Base-by-base conservation (phyloP, 2,329 filamentous ascomycete species). In the Trichoderma atrobrunneum region DNA sequence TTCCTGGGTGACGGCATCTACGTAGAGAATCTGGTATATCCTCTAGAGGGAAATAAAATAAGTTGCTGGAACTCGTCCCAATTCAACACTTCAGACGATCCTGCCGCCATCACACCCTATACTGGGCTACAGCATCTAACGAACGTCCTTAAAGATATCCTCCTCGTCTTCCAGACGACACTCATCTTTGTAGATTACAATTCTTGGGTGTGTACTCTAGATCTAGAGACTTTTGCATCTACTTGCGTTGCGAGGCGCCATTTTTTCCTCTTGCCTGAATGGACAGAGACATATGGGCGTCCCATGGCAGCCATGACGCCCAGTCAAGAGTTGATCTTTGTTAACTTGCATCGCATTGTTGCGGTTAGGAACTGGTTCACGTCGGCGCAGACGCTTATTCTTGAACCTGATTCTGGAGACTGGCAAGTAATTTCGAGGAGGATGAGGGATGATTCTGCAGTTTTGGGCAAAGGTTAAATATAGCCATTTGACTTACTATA, bases 231-330 rank as follows among this genome's bases (percentile, higher is more conserved):
- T 5, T 39, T 72, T 24, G 39, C 68, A 7, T 56, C 57, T 24
- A 64, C 68, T 16, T 34, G 28, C 21, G 24, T 63, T 24, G 68
- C 68, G 16, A 63, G 39, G 32, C 68, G 68, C 6, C 60, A 71
- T 24, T 71, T 71, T 30, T 71, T 71, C 43, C 24, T 71, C 24
- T 34, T 71, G 30, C 68, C 68, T 11, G 59, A 71, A 36, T 71
- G 68, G 68, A 63, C 57, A 5, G 56, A 54, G 21, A 32, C 68
- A 10, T 26, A 54, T 11, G 60, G 68, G 11, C n/a, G 26, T n/a
- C 16, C 36, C 21, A 16, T n/a, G 39, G 68, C 60, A 12, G 34
- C 36, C 16, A 16, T 71, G 59, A 56, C 43, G 30, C 60, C 68
- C 4, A 56, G 14, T n/a, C 59, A 16, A 34, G 59, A 64, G 7